Conservation (phyloP, 768 basidiomycete species). For the Russula abietina region DNA sequence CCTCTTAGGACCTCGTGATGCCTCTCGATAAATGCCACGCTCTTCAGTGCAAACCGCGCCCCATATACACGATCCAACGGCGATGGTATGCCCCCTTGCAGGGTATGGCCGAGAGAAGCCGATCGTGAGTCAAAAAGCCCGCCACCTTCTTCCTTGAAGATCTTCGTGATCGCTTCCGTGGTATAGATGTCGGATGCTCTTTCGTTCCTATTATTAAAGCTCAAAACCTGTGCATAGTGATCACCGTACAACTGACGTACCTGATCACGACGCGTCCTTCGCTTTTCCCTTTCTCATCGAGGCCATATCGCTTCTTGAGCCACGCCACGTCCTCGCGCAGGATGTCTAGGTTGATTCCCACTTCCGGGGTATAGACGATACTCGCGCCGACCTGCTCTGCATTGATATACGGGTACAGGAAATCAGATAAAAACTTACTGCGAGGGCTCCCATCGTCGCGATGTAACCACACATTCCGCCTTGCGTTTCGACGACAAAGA, state of each 20-base stretch:
- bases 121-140: constrained; percentile 87
- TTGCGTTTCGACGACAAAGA: constrained; percentile 97
- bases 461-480: constrained; percentile 96
- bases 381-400: constrained; percentile 75
- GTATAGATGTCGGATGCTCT: constrained; percentile 82
- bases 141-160: constrained; percentile 94
- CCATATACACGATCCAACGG: constrained; percentile 91
- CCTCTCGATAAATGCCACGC: constrained; percentile 90
- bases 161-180: constrained; percentile 86
- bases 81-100: constrained; percentile 94
- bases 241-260: constrained; percentile 39
- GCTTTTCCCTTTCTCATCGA: constrained; percentile 83
- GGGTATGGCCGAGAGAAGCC: constrained; percentile 93
- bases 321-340: constrained; percentile 82
- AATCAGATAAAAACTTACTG: constrained; percentile 48
- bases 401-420: not conserved
- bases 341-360: constrained; percentile 76
- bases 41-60: constrained; percentile 81
- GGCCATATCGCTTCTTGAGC: constrained; percentile 74
- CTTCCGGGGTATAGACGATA: constrained; percentile 91
- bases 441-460: constrained; percentile 91
- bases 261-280: constrained; percentile 92
- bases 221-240: not conserved
- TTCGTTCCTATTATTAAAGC: constrained; percentile 65
- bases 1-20: constrained; percentile 55